Base-by-base conservation (phyloP, 495 filamentous ascomycete genomes). In the Penicillium odoratum region DNA sequence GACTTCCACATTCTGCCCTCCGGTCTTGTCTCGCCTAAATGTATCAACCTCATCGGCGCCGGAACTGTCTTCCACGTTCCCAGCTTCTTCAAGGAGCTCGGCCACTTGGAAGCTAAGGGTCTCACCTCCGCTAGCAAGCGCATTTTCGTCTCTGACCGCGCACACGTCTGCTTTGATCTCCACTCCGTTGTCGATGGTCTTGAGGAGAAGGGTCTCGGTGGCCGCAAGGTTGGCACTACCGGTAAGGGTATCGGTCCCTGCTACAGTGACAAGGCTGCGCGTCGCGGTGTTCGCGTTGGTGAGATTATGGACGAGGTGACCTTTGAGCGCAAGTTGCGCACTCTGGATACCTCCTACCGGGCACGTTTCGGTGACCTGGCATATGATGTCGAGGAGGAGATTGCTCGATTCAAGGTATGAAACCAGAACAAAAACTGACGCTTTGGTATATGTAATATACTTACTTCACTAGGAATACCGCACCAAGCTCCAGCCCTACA, bases 41-140 rank as follows among this genome's bases (percentile, higher is more conserved):
- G 84, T 72, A 78, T 86, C 60, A 97, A 94, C 77, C 76, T 97
- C 48, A 90, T 97, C 71, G 92, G 92, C 51, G 87, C 88, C 56
- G 91, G 91, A 53, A 87, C 87, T 49, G 92, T 96, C 53, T 83
- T 96, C 55, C 89, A 97, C 78, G 80, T 95, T 47, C 89, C 89
- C 49, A 82, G 81, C 46, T 94, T 97, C 82, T 95, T 96, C 83
- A 86, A 88, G 69, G 93, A 97, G 74, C 79, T 96, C 55, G 80
- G 81, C 49, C 80, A 80, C 28, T 72, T 93, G 15, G 81, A 91
- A 67, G 74, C 74, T 42, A 89, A 95, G 75, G 92, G 92, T 16
- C 72, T 96, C 49, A 68, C 80, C 18, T 79, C 82, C 58, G 81
- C 82, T 28, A 80, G 82, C 53, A 71, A 80, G 60, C 83, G 92